A percentile compares a stretch with the other conserved stretches of the same genome.
These are phyloP conservation scores for Schizophyllum amplum DNA, from an alignment of 1,284 basidiomycete species.

Conservation along the genomic window DNA sequence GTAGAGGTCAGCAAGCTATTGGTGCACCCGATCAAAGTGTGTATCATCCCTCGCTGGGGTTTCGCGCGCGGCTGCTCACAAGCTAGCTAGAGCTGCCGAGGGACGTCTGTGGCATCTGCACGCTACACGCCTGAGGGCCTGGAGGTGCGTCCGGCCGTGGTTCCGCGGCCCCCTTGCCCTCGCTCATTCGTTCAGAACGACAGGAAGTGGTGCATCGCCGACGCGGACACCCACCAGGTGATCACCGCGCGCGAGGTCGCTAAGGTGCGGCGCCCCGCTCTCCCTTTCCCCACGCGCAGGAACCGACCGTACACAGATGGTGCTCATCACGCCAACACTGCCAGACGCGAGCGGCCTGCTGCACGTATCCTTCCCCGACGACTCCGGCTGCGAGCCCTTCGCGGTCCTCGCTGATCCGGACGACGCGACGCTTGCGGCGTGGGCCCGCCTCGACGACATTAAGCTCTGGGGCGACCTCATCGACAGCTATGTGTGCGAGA, in stretches of 20 bases:
- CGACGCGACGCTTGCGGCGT: constrained; percentile 35
- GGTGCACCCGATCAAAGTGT: constrained; percentile 57
- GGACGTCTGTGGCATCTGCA: constrained; percentile 45
- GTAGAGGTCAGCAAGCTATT: constrained; percentile 46
- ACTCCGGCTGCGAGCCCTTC: constrained; percentile 46
- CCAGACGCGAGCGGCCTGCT: constrained; percentile 38
- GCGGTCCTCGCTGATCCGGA: constrained; percentile 49
- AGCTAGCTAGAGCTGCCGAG: constrained; percentile 46
- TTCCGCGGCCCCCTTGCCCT: background rate
- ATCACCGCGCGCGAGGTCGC: constrained; percentile 58
- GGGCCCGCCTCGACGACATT: constrained; percentile 51
- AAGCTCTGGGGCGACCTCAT: constrained; percentile 42
- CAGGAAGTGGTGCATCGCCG: constrained; percentile 61
- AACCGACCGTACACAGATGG: too few species aligned
- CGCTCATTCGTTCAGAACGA: constrained; percentile 42
- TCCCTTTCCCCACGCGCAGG: too few species aligned
- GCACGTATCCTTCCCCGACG: constrained; percentile 48
- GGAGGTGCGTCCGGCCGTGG: constrained; percentile 35
- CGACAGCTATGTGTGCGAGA: constrained; percentile 59
- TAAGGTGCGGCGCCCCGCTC: constrained; percentile 37
- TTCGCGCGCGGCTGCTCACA: background rate
- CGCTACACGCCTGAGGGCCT: constrained; percentile 55
- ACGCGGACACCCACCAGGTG: constrained; percentile 39
- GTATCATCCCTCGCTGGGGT: background rate
- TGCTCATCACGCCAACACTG: constrained; percentile 56